Conservation (phyloP, 1,139 yeast species). For the Suhomyces chickasaworum region DNA sequence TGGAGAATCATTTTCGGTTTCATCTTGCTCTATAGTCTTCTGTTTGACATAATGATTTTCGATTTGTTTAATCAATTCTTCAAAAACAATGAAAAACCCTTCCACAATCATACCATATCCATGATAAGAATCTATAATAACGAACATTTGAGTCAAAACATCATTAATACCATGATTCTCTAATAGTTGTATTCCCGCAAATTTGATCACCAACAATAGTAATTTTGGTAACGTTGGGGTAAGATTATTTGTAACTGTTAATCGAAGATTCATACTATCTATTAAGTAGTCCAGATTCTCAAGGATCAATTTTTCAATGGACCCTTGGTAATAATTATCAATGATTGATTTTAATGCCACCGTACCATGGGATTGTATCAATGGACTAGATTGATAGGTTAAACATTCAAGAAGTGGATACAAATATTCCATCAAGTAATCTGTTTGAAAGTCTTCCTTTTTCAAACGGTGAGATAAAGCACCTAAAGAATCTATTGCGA, state of each 20-base stretch:
- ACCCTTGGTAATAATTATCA: conserved; percentile 54
- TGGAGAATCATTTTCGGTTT: conserved; percentile 23
- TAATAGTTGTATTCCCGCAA: conserved; percentile 69
- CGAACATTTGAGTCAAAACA: conserved; percentile 70
- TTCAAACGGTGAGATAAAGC: conserved; percentile 26
- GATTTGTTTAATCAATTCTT: conserved; percentile 61
- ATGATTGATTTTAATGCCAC: conserved; percentile 44
- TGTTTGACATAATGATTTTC: conserved; percentile 35
- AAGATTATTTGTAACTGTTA: conserved; percentile 63
- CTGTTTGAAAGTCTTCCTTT: conserved; percentile 33
- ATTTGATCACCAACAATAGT: conserved; percentile 61
- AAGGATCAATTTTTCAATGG: conserved; percentile 55
- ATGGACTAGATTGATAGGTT: conserved; percentile 31
- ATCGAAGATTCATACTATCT: conserved; percentile 68
- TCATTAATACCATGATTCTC: conserved; percentile 63
- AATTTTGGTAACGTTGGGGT: conserved; percentile 77
- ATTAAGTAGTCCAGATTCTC: conserved; percentile 80
- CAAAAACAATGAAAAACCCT: conserved; percentile 74
- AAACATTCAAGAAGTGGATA: conserved; percentile 39
- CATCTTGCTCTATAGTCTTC: conserved; percentile 12
- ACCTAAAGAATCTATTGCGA: conserved; percentile 37
- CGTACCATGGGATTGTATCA: conserved; percentile 36
- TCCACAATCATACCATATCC: conserved; percentile 73
- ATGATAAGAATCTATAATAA: conserved; percentile 78
- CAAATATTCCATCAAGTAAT: conserved; percentile 35